Conservation (phyloP, 257 asterid genomes). For the Jacaranda mimosifolia region DNA sequence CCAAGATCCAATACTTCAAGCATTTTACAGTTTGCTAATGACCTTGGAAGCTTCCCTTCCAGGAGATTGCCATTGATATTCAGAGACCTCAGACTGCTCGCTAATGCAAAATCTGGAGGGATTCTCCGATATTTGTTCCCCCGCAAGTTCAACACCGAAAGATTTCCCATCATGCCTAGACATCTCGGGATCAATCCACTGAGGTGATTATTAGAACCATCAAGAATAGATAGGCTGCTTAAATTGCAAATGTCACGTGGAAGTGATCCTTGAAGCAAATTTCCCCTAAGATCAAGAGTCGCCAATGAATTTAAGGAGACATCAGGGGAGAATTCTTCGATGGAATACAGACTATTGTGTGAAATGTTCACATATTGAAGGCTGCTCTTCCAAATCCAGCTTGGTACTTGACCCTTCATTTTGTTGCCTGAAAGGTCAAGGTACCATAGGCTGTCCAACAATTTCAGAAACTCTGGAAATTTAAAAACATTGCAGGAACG, state of each 20-base stretch:
- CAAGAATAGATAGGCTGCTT: conserved; percentile 38
- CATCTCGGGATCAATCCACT: conserved; percentile 34
- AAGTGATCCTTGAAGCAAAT: conserved; percentile 39
- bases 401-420: conserved; percentile 38
- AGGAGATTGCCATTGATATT: conserved; percentile 40
- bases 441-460: conserved; percentile 34
- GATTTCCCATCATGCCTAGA: conserved; percentile 37
- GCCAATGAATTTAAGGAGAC: conserved; percentile 30
- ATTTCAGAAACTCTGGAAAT: conserved; percentile 37
- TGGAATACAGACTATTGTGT: conserved; percentile 32
- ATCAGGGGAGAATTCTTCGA: conserved; percentile 36
- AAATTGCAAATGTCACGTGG: conserved; percentile 36
- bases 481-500: conserved; percentile 34
- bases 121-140: conserved; percentile 27
- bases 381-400: conserved; percentile 42
- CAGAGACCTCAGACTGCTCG: conserved; percentile 37
- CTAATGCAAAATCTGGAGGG: conserved; percentile 29
- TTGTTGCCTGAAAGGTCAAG: conserved; percentile 47
- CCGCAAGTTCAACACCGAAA: conserved; percentile 36
- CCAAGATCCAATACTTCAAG: conserved; percentile 44
- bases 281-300: conserved; percentile 42
- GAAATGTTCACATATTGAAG: conserved; percentile 39
- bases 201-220: conserved; percentile 38
- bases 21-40: conserved; percentile 39
- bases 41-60: conserved; percentile 39